phyloP scores from a whole-genome alignment of 345 rosid species.

The Lepidium aucheri region DNA sequence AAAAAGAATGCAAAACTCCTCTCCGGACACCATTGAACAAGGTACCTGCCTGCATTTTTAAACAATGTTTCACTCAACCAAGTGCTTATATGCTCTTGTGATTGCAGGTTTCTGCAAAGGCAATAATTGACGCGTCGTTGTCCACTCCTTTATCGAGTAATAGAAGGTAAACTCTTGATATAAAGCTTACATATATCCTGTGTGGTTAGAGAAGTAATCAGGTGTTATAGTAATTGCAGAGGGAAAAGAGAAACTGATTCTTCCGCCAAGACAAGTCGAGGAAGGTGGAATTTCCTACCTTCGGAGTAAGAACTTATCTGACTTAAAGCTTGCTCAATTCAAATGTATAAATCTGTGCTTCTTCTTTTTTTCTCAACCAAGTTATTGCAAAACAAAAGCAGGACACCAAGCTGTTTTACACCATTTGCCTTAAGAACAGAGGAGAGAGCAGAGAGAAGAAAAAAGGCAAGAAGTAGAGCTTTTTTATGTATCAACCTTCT shows the following conservation, averaged over 20 bases:
- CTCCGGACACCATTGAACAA: slow-evolving; percentile 44
- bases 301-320: slow-evolving; percentile 48
- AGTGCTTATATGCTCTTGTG: slow-evolving; percentile 6
- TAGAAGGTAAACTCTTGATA: slow-evolving; percentile 35
- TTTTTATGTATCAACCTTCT: background rate
- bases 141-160: slow-evolving; percentile 51
- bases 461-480: slow-evolving; percentile 45
- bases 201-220: slow-evolving; percentile 14
- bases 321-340: slow-evolving; percentile 20
- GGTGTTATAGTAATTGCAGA: slow-evolving; percentile 37
- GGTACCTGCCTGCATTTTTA: slow-evolving; percentile 28
- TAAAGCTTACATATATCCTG: background rate
- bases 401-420: slow-evolving; percentile 56
- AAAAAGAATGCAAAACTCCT: slow-evolving; percentile 58
- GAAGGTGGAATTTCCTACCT: slow-evolving; percentile 64
- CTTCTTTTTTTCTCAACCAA: background rate
- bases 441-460: slow-evolving; percentile 79
- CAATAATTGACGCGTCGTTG: slow-evolving; percentile 29
- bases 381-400: slow-evolving; percentile 24
- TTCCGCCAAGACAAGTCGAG: slow-evolving; percentile 45
- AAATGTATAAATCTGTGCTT: slow-evolving; percentile 33
- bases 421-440: slow-evolving; percentile 69
- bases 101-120: slow-evolving; percentile 36
- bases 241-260: slow-evolving; percentile 33
- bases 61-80: background rate